Base-by-base conservation (phyloP, 2,329 filamentous ascomycete genomes). In the Colletotrichum sp. region DNA sequence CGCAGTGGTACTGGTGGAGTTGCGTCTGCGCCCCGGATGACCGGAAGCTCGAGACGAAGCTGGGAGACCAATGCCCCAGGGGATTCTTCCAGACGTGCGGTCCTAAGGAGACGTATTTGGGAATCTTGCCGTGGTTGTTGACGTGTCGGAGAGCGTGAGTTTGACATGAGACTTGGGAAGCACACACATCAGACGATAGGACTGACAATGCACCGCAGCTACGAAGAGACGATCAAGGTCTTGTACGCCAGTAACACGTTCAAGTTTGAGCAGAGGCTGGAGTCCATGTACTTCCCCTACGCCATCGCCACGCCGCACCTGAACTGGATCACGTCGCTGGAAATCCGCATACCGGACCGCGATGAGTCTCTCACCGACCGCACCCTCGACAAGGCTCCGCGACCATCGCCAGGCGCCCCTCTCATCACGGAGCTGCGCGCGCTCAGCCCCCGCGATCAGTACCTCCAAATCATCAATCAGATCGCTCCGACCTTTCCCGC, bases 1-100 rank as follows among this genome's bases (percentile, higher is more conserved):
- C 76, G 55, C 69, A 76, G 62, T 77, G 76, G 76, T 74, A 76
- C 62, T 77, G 76, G 76, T 77, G 76, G 76, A 76, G 74, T 30
- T 77, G 76, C 67, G 73, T 77, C 24, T 77, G 76, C 48, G 74
- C 62, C 52, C 74, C 66, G n/a, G 73, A 77, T 18, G 64, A 74
- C 65, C 69, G 65, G 21, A 59, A 52, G 13, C 66, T 76, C 52
- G 76, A 77, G 63, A 71, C 70, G 26, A 74, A 71, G 21, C 62
- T 76, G 69, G 65, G 56, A 10, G 66, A 76, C 36, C 64, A 76
- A 48, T 77, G 76, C 58, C 76, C 76, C 26, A 71, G 69, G 30
- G 76, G 74, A 7, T 76, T 77, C 70, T 76, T 74, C 58, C 74
- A 76, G 69, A 65, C 69, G 16, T 69, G 73, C 5, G 75, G 69